A percentile compares a stretch with the other conserved stretches of the same genome.
Evolutionary conservation across 768 basidiomycete species (phyloP).

Genomic region (Basidioascus undulatus): DNA sequence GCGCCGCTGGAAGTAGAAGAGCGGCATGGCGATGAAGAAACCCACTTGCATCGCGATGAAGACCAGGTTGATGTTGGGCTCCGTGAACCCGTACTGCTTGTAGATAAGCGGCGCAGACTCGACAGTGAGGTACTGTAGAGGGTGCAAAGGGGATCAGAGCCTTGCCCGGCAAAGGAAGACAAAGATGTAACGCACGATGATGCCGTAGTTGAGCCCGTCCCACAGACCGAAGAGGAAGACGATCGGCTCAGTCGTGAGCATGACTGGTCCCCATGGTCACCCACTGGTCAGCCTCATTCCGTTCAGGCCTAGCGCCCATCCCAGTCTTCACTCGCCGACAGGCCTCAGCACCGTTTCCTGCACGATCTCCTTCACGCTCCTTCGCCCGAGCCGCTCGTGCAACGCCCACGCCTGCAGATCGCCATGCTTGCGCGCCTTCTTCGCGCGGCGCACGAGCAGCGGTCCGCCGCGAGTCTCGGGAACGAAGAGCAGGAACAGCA

Average conservation of each 20-base stretch:
- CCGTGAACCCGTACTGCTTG: constrained; percentile 1
- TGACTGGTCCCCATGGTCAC: not conserved
- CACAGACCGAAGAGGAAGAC: constrained; percentile 3
- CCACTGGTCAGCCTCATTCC: not conserved
- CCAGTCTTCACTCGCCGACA: too few species aligned
- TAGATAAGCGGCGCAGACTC: constrained; percentile 5
- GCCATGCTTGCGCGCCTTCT: not conserved
- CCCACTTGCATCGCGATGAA: constrained; percentile 1
- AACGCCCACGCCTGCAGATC: not conserved
- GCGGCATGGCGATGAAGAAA: not conserved
- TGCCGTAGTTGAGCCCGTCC: constrained; percentile 5
- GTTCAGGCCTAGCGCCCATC: too few species aligned
- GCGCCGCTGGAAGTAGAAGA: not conserved
- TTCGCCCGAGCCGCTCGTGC: not conserved
- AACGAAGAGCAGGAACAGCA: not conserved
- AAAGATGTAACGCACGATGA: too few species aligned
- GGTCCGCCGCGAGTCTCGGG: constrained; percentile 6
- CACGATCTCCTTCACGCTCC: constrained; percentile 1
- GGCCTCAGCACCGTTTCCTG: constrained; percentile 4
- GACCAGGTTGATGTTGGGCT: constrained; percentile 4
- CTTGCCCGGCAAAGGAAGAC: too few species aligned
- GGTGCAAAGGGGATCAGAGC: too few species aligned
- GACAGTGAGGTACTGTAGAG: constrained; percentile 7
- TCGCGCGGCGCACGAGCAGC: constrained; percentile 1
- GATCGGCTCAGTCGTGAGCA: constrained; percentile 5